Base-by-base conservation (phyloP, 306 rosid species). In the Begonia fuchsioides region DNA sequence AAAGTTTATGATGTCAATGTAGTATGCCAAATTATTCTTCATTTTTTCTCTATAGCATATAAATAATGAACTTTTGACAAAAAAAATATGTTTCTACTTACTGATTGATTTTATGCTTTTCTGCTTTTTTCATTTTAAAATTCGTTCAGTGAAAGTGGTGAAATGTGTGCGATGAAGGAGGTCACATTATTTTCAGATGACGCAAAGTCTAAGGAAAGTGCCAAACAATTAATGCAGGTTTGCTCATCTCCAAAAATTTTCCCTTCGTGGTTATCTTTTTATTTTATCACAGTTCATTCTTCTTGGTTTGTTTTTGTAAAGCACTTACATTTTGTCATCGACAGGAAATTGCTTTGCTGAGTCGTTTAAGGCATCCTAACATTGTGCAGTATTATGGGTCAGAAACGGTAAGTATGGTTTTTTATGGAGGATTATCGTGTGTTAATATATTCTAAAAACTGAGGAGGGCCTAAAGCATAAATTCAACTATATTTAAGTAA, bases 141-240 rank as follows among this genome's bases (percentile, higher is more conserved):
- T 54, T 55, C 64, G 69, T 63, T 16, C 55, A 92, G 98, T 56
- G 96, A 85, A 65, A 85, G 76, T 48, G 98, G 98, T 44, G 98
- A 92, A 68, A 82, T 92, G 94, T 92, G 98, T 69, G 98, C 98
- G 69, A 78, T 92, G 94, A 92, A 92, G 81, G 98, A 92, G 76
- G 98, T 92, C 32, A 92, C 96, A 32, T 60, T 92, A 71, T 85
- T 92, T 82, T 75, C 98, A 44, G 98, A 85, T 58, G 98, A 92
- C 72, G 93, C 94, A 51, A 92, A 92, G 78, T 92, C 94, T 9
- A 77, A 63, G 78, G 96, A 92, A 85, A 77, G 96, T 66, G 83
- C 96, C 11, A 85, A 82, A 77, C 98, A 92, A 70, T 75, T 92
- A 63, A 82, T 54, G 76, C 96, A 92, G 96, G 98, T 85, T 65